Percentiles rank a stretch among this genome's conserved stretches.
phyloP scores from a whole-genome alignment of 1,284 basidiomycete genomes.

The Polyporus tsugae region DNA sequence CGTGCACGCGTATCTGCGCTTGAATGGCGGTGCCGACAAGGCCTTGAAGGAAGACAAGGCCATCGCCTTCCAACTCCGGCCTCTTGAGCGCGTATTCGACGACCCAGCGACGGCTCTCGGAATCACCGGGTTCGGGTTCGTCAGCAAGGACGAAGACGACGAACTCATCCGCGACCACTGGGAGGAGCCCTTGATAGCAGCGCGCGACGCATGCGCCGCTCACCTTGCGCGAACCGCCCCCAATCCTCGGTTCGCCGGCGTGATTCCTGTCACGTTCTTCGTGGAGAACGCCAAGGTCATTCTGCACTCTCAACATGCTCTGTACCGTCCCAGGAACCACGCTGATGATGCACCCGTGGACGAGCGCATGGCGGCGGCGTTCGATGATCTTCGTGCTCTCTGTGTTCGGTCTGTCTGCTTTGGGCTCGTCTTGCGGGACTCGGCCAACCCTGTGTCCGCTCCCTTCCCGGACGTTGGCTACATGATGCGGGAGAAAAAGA shows the following conservation, averaged over 20 bases:
- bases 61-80: background rate
- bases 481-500: background rate
- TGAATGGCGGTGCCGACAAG: background rate
- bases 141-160: background rate
- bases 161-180: background rate
- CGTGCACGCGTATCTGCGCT: background rate
- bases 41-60: background rate
- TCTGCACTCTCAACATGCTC: background rate
- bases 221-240: background rate
- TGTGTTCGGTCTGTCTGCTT: background rate
- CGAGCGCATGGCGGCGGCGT: background rate
- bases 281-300: background rate
- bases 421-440: background rate
- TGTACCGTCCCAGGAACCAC: background rate
- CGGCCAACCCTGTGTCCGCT: background rate
- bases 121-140: background rate
- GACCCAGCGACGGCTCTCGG: conserved; percentile 4
- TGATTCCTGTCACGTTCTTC: background rate
- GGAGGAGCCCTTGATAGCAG: background rate
- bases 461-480: background rate
- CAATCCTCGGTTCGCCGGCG: background rate
- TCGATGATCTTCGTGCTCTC: background rate
- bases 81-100: background rate
- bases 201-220: background rate
- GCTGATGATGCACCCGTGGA: background rate